Evolutionary conservation across 1,139 yeast genomes (phyloP), one percentile per base, ranked within the genome.

Genomic region (Nadsonia starkeyi-henricii): DNA sequence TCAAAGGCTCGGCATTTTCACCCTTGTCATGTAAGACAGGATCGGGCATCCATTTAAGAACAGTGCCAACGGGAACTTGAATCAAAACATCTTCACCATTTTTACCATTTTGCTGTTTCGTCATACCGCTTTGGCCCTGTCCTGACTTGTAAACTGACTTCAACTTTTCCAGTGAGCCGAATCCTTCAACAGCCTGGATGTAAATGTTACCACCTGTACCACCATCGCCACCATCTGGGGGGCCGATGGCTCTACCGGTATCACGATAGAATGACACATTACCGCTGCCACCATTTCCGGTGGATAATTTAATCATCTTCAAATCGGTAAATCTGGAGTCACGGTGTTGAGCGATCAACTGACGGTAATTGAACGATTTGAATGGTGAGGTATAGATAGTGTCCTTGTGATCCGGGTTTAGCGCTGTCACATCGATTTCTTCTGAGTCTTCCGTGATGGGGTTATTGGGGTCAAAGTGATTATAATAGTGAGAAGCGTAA

Each of bases 221-320:
- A 21, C 98, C 98, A 64, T 91, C 97, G 17, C 98, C 98, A 21
- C 98, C 98, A 63, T 89, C 95, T 0, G 98, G 95, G 0, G 98
- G 97, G 0, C 98, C 98, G 19, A 74, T 72, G 0, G 95, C 74
- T 43, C 85, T 69, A 47, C 88, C 85, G 1, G 95, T 85, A 57
- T 86, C 97, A 53, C 95, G 69, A 54, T 82, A 75, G 62, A 91
- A 91, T 0, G 96, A 82, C 0, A 86, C 82, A 46, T 78, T 73
- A 5, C 98, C 98, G 61, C 81, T 74, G 1, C 98, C 98, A 28
- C 98, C 98, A 46, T 69, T 71, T 0, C 98, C 98, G 44, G 94
- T 79, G 12, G 67, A 66, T n/a, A 85, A 69, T 50, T 77, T 74
- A 4, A 88, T 72, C 17, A 86, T 72, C 55, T 78, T 73, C n/a